Evolutionary conservation across 345 rosid species (phyloP).

Genomic region (Lenwebbia sp.): DNA sequence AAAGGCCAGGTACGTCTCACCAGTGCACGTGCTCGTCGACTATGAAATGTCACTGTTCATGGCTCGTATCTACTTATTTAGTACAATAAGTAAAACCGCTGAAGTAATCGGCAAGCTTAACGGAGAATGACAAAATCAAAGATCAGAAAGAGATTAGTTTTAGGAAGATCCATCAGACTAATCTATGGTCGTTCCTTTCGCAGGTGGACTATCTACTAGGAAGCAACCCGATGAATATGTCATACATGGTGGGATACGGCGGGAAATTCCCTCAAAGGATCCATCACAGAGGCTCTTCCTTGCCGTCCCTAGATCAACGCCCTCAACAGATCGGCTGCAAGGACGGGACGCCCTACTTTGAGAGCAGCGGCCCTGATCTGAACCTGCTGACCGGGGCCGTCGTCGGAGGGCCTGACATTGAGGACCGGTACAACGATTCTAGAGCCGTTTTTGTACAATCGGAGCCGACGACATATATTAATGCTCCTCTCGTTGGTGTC

Average conservation of each 20-base stretch:
- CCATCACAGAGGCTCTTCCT: slow-evolving; percentile 69
- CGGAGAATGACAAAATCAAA: neutral
- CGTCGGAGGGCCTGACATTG: slow-evolving; percentile 62
- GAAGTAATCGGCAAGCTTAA: neutral
- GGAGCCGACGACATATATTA: slow-evolving; percentile 55
- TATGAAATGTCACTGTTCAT: neutral
- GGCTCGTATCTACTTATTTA: neutral
- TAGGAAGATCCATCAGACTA: neutral
- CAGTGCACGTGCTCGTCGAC: neutral
- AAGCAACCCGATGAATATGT: slow-evolving; percentile 57
- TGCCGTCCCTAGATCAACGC: slow-evolving; percentile 40
- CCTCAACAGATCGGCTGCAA: slow-evolving; percentile 28
- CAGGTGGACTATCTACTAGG: slow-evolving; percentile 84
- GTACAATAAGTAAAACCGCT: neutral
- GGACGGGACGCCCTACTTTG: slow-evolving; percentile 36
- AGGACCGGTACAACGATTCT: slow-evolving; percentile 37
- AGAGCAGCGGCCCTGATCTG: slow-evolving; percentile 30
- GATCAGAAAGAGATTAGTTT: neutral
- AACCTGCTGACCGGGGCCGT: slow-evolving; percentile 66
- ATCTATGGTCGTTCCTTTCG: neutral
- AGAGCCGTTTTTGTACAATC: slow-evolving; percentile 19
- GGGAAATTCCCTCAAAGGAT: slow-evolving; percentile 44
- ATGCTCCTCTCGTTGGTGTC: slow-evolving; percentile 56
- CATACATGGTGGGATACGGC: slow-evolving; percentile 88
- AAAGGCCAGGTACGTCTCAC: slow-evolving; percentile 29